Percentiles rank a stretch among this genome's conserved stretches.
Conservation (phyloP, 2,329 filamentous ascomycete species). For the Elsinoe necatrix region DNA sequence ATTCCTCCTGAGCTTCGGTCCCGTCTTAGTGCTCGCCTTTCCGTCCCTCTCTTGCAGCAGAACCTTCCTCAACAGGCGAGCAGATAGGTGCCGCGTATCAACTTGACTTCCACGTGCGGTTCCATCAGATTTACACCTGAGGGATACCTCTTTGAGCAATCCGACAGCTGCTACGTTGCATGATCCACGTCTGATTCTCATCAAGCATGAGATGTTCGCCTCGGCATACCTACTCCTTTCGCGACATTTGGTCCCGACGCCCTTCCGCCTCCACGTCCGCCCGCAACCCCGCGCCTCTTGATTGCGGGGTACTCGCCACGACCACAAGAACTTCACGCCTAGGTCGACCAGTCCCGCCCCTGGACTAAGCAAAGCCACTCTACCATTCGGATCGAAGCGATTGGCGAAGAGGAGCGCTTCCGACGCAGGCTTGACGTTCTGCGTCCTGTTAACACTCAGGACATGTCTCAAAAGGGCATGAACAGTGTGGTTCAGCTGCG, state of each 20-base stretch:
- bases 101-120: background rate
- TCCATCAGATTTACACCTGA: background rate
- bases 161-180: background rate
- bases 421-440: background rate
- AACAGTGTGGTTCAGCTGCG: background rate
- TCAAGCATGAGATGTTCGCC: background rate
- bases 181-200: background rate
- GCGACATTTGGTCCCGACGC: no score
- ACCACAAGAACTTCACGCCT: background rate
- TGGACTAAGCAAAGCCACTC: background rate
- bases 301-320: conserved; percentile 8
- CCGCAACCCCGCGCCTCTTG: conserved; percentile 6
- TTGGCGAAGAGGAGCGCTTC: background rate
- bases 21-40: background rate
- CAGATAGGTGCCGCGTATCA: background rate
- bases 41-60: no score
- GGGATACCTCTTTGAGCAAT: background rate
- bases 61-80: background rate
- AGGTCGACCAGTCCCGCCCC: background rate
- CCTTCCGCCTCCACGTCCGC: conserved; percentile 10
- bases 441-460: background rate
- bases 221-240: conserved; percentile 4
- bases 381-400: background rate
- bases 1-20: background rate
- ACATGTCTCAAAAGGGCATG: background rate